Conservation (phyloP, 805 yeast species). For the Allodekkera sacchari region DNA sequence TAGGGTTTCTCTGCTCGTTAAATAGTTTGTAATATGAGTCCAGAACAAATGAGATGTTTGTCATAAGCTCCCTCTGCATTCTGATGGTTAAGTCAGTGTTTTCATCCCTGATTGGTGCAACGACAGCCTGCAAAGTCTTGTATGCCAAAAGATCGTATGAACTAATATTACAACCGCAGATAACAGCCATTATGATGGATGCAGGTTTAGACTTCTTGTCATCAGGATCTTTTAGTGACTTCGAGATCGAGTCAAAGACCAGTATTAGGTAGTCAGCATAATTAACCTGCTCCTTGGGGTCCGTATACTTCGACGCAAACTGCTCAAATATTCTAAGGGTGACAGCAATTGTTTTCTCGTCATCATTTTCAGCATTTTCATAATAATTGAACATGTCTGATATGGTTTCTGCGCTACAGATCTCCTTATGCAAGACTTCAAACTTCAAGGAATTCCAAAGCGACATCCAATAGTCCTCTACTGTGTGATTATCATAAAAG, state of each 20-base stretch:
- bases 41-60: conserved; percentile 51
- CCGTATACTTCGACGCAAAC: conserved; percentile 28
- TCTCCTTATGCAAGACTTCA: conserved; percentile 76
- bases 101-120: conserved; percentile 24
- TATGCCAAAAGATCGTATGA: conserved; percentile 43
- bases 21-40: conserved; percentile 41
- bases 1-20: conserved; percentile 11
- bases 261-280: conserved; percentile 8
- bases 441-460: conserved; percentile 85
- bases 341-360: conserved; percentile 27
- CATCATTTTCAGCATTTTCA: conserved; percentile 23
- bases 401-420: conserved; percentile 22
- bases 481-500: conserved; percentile 38
- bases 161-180: conserved; percentile 38
- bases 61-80: conserved; percentile 51
- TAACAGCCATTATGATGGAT: conserved; percentile 46
- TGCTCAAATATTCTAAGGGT: conserved; percentile 37
- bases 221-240: conserved; percentile 39
- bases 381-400: conserved; percentile 21
- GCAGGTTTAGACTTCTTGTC: conserved; percentile 56
- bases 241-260: conserved; percentile 9
- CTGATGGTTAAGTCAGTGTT: conserved; percentile 33
- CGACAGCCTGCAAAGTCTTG: conserved; percentile 35
- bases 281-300: conserved; percentile 4
- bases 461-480: conserved; percentile 57